Evolutionary conservation across 192 early-diverging fungal species (phyloP), one percentile per base, ranked within the genome.

Genomic region (Neocallimastix lanati): DNA sequence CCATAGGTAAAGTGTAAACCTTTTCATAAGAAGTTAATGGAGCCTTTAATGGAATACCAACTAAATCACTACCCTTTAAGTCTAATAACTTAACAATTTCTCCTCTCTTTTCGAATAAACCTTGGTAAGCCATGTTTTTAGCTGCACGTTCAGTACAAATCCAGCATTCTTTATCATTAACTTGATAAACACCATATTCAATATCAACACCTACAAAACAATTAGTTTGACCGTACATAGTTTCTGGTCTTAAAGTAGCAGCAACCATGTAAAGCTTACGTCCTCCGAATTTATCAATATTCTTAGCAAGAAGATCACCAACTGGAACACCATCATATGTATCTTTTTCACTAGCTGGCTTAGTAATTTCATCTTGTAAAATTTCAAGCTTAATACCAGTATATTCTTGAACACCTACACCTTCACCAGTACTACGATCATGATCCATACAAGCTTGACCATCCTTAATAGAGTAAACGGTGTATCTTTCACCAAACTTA

Each of bases 221-320:
- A 87, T 98, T 98, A 79, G 96, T 99, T 85, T 98, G 96, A 78
- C 95, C 98, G 82, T 98, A 98, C 96, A 99, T 99, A 82, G 98
- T 99, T 87, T 99, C 98, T 5, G 98, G 98, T 30, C 96, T 90
- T 78, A 98, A 86, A 78, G 98, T 99, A 76, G 94, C 98, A 28
- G 98, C 96, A 18, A 98, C 94, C 80, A 97, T 84, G 85, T 87
- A 99, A 28, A 99, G 84, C 33, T 89, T 88, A 85, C 96, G 94
- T 76, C 88, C 91, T 29, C 85, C 87, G 29, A 97, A 85, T 28
- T 81, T 87, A 29, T 89, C 84, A 35, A 87, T 80, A 35, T 83
- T 82, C 50, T 82, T 82, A 29, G 30, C 14, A 13, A 89, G 77
- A 36, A 83, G 83, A 30, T 84, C 25, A 35, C 89, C 89, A 29